Conservation (phyloP, 2,329 filamentous ascomycete genomes). For the Fusarium sterilihyphosum region DNA sequence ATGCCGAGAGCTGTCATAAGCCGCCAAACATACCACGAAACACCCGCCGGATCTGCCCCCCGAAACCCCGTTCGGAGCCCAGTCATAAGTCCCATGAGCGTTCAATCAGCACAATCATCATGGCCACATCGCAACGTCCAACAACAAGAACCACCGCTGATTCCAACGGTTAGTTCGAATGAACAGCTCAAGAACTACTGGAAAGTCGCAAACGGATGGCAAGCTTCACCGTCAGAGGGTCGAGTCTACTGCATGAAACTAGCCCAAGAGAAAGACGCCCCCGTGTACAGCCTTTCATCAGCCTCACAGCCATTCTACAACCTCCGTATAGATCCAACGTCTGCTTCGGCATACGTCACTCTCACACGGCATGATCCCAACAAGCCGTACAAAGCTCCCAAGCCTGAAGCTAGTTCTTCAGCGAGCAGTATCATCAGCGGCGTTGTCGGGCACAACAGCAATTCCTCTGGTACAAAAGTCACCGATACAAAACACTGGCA, state of each 20-base stretch:
- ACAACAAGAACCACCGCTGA: constrained; percentile 52
- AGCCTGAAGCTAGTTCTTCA: constrained; percentile 37
- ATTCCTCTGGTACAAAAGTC: constrained; percentile 40
- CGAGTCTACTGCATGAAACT: constrained; percentile 68
- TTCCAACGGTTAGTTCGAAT: constrained; percentile 63
- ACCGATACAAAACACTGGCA: constrained; percentile 62
- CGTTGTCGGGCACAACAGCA: constrained; percentile 43
- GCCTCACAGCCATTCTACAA: constrained; percentile 72
- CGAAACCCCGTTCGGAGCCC: constrained; percentile 37
- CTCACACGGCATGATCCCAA: constrained; percentile 69
- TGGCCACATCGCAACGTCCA: constrained; percentile 48
- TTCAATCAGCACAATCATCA: constrained; percentile 16
- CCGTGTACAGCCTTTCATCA: constrained; percentile 74
- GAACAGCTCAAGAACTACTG: constrained; percentile 73
- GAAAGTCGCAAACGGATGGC: constrained; percentile 77
- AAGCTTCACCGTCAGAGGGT: constrained; percentile 68
- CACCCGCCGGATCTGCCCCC: background rate
- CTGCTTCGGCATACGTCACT: constrained; percentile 69
- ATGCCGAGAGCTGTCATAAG: constrained; percentile 74
- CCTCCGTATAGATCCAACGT: constrained; percentile 71
- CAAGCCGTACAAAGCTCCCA: constrained; percentile 63
- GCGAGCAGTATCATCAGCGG: constrained; percentile 46
- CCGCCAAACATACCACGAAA: constrained; percentile 65
- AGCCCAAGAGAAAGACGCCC: constrained; percentile 66
- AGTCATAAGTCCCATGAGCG: constrained; percentile 34